A percentile compares a stretch with the other conserved stretches of the same genome.
phyloP scores from a whole-genome alignment of 2,329 filamentous ascomycete genomes.

The Zymoseptoria ardabiliae region DNA sequence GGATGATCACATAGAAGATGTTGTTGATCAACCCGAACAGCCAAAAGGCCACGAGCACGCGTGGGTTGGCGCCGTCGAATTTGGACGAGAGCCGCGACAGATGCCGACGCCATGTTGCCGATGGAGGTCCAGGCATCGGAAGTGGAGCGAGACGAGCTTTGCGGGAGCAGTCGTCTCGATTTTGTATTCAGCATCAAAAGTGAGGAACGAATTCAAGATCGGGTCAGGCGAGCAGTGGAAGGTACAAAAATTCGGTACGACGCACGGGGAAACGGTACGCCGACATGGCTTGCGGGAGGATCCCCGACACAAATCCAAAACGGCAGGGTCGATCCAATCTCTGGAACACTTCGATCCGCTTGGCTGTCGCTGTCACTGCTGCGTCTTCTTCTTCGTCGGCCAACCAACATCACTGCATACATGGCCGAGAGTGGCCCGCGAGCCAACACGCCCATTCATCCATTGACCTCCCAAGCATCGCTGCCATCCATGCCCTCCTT shows the following conservation, averaged over 20 bases:
- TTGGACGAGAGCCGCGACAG: constrained; percentile 55
- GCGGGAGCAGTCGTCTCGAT: neutral
- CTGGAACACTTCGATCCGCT: neutral
- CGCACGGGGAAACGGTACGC: too few species aligned
- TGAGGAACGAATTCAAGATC: neutral
- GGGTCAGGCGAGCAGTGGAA: neutral
- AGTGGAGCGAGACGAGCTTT: constrained; percentile 24
- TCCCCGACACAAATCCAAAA: neutral
- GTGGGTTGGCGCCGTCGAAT: constrained; percentile 60
- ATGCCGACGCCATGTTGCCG: constrained; percentile 68
- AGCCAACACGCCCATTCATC: neutral
- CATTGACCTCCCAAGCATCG: neutral
- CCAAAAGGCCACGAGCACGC: constrained; percentile 81
- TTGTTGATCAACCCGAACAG: constrained; percentile 63
- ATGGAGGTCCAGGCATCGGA: constrained; percentile 51
- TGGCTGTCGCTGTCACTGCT: neutral
- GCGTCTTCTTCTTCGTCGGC: neutral
- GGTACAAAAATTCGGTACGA: neutral
- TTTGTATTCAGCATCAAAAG: neutral
- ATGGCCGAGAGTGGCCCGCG: neutral
- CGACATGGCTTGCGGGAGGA: neutral
- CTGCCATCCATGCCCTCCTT: neutral
- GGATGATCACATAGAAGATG: constrained; percentile 83
- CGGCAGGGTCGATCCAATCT: neutral
- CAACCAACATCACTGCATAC: neutral